A percentile compares a stretch with the other conserved stretches of the same genome.
phyloP scores from a whole-genome alignment of 2,329 filamentous ascomycete genomes.

The Cytospora mali region DNA sequence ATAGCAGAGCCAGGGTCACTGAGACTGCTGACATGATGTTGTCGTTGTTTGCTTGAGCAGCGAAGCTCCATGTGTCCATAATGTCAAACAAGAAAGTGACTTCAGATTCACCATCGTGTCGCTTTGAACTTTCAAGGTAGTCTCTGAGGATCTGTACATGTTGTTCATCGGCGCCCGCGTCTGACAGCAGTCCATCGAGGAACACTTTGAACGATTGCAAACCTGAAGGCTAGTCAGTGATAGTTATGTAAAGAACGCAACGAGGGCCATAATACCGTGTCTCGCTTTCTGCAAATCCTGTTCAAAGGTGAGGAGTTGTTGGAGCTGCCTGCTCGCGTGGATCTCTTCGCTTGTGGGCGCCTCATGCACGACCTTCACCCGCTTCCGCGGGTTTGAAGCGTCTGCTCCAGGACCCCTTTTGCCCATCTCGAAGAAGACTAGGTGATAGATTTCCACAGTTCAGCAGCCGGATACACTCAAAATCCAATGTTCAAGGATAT shows the following conservation, averaged over 20 bases:
- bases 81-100: constrained; percentile 74
- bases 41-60: constrained; percentile 77
- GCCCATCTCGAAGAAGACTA: constrained; percentile 13
- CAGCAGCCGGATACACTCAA: too few relatives aligned
- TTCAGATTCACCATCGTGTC: constrained; percentile 57
- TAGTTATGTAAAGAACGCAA: not conserved
- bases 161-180: constrained; percentile 50
- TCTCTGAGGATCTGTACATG: constrained; percentile 65
- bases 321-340: constrained; percentile 66
- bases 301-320: constrained; percentile 68
- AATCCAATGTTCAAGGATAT: not conserved
- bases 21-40: constrained; percentile 78
- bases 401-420: constrained; percentile 39
- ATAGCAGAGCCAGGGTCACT: constrained; percentile 77
- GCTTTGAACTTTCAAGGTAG: constrained; percentile 64
- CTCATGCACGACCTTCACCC: constrained; percentile 59
- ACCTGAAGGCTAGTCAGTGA: constrained; percentile 44
- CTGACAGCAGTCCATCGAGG: constrained; percentile 65
- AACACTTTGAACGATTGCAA: constrained; percentile 72
- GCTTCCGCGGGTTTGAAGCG: constrained; percentile 49
- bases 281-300: constrained; percentile 69
- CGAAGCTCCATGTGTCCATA: constrained; percentile 87
- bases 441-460: not conserved
- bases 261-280: constrained; percentile 53
- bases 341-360: constrained; percentile 64